Percentiles rank a stretch among this genome's conserved stretches.
Evolutionary conservation across 441 rosid genomes (phyloP).

Genomic region (Daphne laureola): DNA sequence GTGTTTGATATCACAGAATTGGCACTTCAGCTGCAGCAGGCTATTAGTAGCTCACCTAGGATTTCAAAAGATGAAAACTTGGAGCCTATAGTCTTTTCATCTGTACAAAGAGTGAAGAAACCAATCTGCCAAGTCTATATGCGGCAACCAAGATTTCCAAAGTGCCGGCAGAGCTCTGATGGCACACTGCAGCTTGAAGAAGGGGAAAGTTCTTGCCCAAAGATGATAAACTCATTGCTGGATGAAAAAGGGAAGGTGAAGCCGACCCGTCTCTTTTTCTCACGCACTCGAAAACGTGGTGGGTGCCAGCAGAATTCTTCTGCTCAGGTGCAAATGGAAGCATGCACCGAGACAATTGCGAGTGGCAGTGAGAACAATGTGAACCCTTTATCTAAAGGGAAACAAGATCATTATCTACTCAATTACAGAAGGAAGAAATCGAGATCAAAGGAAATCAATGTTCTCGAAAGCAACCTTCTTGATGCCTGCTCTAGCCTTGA

Average conservation of each 20-base stretch:
- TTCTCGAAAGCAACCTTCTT: conserved; percentile 11
- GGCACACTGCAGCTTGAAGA: conserved; percentile 19
- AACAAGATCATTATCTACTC: conserved; percentile 24
- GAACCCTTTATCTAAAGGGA: conserved; percentile 20
- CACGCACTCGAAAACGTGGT: too few relatives aligned
- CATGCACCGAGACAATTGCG: conserved; percentile 19
- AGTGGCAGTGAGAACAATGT: conserved; percentile 16
- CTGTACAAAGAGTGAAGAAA: conserved; percentile 12
- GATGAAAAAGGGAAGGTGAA: conserved; percentile 1
- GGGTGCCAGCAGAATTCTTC: too few relatives aligned
- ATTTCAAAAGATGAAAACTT: conserved; percentile 21
- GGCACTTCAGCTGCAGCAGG: conserved; percentile 25
- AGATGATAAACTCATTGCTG: conserved; percentile 13
- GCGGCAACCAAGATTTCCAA: conserved; percentile 3
- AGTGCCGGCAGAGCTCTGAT: conserved; percentile 4
- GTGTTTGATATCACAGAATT: conserved; percentile 22
- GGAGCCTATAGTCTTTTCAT: conserved; percentile 5
- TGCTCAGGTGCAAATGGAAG: too few relatives aligned
- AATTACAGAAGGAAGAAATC: conserved; percentile 35
- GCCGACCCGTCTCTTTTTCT: conserved; percentile 20
- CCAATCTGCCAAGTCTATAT: conserved; percentile 5
- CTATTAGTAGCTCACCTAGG: conserved; percentile 26
- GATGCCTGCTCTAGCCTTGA: conserved; percentile 14
- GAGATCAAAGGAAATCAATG: conserved; percentile 10
- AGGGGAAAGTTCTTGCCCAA: conserved; percentile 24